Conservation (phyloP, 768 basidiomycete genomes). For the Rhodotorula taiwanensis region DNA sequence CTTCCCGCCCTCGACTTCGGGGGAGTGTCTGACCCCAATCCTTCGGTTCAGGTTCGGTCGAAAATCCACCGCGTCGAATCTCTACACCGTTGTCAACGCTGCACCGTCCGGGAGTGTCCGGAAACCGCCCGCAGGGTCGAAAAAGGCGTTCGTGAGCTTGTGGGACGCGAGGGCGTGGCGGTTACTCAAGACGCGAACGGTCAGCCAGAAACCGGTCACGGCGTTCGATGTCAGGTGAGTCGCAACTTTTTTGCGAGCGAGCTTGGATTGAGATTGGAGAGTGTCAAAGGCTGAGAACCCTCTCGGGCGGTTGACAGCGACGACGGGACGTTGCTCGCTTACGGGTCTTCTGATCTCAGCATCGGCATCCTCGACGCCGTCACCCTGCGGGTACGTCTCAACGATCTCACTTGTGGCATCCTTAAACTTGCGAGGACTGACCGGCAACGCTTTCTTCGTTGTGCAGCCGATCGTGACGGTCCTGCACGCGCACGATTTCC, state of each 20-base stretch:
- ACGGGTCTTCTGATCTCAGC: conserved; percentile 76
- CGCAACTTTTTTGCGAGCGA: background rate
- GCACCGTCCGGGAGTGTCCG: conserved; percentile 44
- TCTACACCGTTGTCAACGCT: conserved; percentile 70
- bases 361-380: conserved; percentile 75
- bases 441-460: background rate
- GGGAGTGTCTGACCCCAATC: background rate
- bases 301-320: conserved; percentile 49
- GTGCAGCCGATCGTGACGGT: conserved; percentile 78
- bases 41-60: conserved; percentile 49
- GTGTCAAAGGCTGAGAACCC: background rate
- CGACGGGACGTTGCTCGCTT: conserved; percentile 74
- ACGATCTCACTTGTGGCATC: background rate
- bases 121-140: background rate
- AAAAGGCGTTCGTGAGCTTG: conserved; percentile 36
- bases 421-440: background rate
- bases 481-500: conserved; percentile 88
- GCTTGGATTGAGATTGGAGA: background rate
- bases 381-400: conserved; percentile 61
- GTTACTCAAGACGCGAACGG: conserved; percentile 59
- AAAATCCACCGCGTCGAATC: conserved; percentile 52
- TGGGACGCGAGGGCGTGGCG: conserved; percentile 71
- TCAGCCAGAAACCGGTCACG: conserved; percentile 73
- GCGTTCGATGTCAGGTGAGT: conserved; percentile 60
- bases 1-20: background rate